These are phyloP conservation scores for Solanum chmielewskii DNA, from an alignment of 257 asterid species.

Conservation along the genomic window DNA sequence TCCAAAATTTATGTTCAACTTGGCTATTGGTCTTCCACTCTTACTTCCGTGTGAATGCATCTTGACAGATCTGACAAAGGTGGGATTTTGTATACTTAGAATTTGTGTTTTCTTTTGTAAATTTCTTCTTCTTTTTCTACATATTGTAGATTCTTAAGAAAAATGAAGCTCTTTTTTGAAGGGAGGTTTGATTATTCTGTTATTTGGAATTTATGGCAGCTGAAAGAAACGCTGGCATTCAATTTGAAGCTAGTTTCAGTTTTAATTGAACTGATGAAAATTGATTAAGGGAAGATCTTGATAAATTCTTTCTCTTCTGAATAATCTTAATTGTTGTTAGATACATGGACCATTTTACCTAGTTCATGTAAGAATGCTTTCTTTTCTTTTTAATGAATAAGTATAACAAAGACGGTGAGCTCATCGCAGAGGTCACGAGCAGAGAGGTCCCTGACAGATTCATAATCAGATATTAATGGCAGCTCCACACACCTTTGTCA, in stretches of 20 bases:
- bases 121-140: background rate
- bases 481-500: slow-evolving; percentile 66
- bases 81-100: background rate
- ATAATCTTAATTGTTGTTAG: background rate
- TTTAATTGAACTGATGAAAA: background rate
- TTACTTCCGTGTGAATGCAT: background rate
- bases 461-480: slow-evolving; percentile 57
- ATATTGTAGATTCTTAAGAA: background rate
- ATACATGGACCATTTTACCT: background rate
- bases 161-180: background rate
- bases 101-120: background rate
- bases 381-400: background rate
- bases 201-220: background rate
- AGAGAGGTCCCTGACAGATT: slow-evolving; percentile 29
- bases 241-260: background rate
- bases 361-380: background rate
- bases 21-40: background rate
- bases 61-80: background rate
- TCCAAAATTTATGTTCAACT: background rate
- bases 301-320: background rate
- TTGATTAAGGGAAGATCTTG: background rate
- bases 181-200: background rate
- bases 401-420: slow-evolving; percentile 12
- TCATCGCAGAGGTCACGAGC: slow-evolving; percentile 55
- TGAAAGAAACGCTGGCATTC: background rate